phyloP scores from a whole-genome alignment of 176 grass and related monocot genomes.

The Oryza brachyantha region DNA sequence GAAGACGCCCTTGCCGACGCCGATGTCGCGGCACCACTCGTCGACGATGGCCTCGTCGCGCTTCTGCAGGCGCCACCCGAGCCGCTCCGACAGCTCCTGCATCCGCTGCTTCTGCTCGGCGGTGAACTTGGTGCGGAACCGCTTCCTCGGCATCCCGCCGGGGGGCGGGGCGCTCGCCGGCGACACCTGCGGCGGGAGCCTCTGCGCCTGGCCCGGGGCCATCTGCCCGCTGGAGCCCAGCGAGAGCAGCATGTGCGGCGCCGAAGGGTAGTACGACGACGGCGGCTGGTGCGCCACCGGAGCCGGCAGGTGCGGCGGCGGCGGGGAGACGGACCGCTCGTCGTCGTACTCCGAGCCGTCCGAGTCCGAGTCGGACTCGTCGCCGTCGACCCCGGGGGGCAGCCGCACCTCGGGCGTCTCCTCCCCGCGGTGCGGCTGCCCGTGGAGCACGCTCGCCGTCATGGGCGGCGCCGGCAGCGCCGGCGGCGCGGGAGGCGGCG shows the following conservation, averaged over 20 bases:
- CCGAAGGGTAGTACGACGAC: conserved; percentile 43
- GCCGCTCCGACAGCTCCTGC: conserved; percentile 87
- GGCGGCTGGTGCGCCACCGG: conserved; percentile 37
- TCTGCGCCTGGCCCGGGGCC: background rate
- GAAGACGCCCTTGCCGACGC: conserved; percentile 89
- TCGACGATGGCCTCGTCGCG: conserved; percentile 79
- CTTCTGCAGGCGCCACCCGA: conserved; percentile 98
- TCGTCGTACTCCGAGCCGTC: conserved; percentile 65
- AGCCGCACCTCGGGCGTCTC: conserved; percentile 39
- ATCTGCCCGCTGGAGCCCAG: conserved; percentile 54
- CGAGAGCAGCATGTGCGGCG: conserved; percentile 86
- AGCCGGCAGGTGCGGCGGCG: conserved; percentile 40
- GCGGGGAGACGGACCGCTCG: conserved; percentile 44
- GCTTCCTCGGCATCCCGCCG: conserved; percentile 44
- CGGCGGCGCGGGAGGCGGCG: background rate
- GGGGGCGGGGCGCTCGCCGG: conserved; percentile 23
- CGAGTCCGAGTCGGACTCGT: conserved; percentile 51
- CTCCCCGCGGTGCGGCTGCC: conserved; percentile 24
- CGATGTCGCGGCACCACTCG: conserved; percentile 88
- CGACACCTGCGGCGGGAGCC: conserved; percentile 14
- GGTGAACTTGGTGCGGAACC: conserved; percentile 95
- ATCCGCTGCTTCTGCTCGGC: conserved; percentile 92
- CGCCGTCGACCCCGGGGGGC: conserved; percentile 46
- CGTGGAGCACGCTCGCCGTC: conserved; percentile 21
- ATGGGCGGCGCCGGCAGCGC: conserved; percentile 8